phyloP scores from a whole-genome alignment of 495 filamentous ascomycete species.

The Penicillium samsonianum region DNA sequence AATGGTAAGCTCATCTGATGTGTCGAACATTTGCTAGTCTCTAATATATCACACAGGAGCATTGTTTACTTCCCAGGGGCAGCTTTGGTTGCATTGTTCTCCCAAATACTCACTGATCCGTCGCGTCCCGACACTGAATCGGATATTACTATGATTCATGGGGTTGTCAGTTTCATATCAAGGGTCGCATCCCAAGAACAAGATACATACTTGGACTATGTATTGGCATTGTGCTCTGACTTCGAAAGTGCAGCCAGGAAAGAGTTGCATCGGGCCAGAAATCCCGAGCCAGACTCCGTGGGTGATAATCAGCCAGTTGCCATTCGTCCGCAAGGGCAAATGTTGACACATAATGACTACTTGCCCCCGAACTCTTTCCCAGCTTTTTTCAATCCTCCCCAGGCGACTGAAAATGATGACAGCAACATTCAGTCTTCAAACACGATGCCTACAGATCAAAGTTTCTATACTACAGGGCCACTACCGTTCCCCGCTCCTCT shows the following conservation, averaged over 20 bases:
- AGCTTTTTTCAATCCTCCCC: neutral
- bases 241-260: conserved; percentile 12
- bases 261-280: conserved; percentile 2
- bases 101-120: conserved; percentile 11
- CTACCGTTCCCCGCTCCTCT: neutral
- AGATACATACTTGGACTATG: conserved; percentile 25
- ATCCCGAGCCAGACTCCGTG: neutral
- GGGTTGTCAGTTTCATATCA: conserved; percentile 10
- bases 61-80: conserved; percentile 25
- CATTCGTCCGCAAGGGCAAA: neutral
- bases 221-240: conserved; percentile 21
- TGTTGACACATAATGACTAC: neutral
- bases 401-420: neutral
- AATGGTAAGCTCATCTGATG: conserved; percentile 12
- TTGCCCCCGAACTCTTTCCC: neutral
- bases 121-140: neutral
- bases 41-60: conserved; percentile 14
- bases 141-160: conserved; percentile 16
- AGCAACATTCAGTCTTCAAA: neutral
- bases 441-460: neutral
- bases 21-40: neutral
- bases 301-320: neutral
- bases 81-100: conserved; percentile 18
- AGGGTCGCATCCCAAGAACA: conserved; percentile 19
- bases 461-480: neutral